Base-by-base conservation (phyloP, 2,329 filamentous ascomycete genomes). In the Byssoonygena ceratinophila region DNA sequence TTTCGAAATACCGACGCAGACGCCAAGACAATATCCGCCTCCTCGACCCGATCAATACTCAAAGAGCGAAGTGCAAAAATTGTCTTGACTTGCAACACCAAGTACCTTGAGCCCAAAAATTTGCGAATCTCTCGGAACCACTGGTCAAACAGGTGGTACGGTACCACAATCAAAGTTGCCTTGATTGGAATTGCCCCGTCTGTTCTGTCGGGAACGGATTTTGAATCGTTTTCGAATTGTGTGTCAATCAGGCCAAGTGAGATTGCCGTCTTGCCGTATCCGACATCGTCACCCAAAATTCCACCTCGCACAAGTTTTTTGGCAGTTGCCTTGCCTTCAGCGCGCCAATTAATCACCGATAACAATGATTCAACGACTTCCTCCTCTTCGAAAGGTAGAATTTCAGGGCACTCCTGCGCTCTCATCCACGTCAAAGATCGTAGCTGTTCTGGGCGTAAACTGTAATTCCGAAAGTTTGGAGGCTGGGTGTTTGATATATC, bases 191-290 rank as follows among this genome's bases (percentile, higher is more conserved):
- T 67, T 1, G 66, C 59, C 36, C 62, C 62, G 31, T 57, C 48
- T 1, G 49, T 52, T 8, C 31, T 46, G 4, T 47, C 45, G 18
- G 45, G 39, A 7, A 55, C 18, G 9, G 55, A 39, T 44, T 54
- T 9, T 34, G 51, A 37, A 41, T 65, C 60, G 9, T 54, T 55
- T 8, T 65, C 54, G 27, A 71, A 70, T 41, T 76, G 71, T 3
- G 67, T 63, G 32, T 78, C 70, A 27, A 83, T 74, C 7, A 84
- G 64, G 0, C 73, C 80, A 11, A 85, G 69, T 1, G 74, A 75
- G 0, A 77, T 75, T 1, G 80, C 75, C 0, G 82, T 85, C 59
- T 86, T 85, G 0, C 83, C 83, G 60, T 82, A 85, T 0, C 79
- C 81, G 31, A 83, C 80, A 41, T 79, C 72, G 59, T 84, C 80